Base-by-base conservation (phyloP, 768 basidiomycete genomes). In the Mycena filopes region DNA sequence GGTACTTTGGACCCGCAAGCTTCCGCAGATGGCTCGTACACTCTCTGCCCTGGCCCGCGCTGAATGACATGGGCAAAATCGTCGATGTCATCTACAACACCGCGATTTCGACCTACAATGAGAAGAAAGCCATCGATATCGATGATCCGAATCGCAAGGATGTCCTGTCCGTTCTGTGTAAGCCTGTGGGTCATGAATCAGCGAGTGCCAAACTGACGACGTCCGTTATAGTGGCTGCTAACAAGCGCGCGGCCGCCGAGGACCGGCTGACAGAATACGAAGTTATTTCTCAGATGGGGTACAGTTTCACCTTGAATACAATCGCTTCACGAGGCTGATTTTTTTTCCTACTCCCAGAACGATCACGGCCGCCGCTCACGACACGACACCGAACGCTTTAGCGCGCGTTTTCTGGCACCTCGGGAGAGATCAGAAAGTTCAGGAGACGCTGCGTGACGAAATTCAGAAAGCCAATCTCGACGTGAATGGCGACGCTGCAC, bases 81-180 rank as follows among this genome's bases (percentile, higher is more conserved):
- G 70, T 75, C 15, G 78, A 78, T 33, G 55, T 70, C 20, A 70
- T 79, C 63, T 42, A 75, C n/a, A 56, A 70, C 21, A 72, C 72
- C 4, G 73, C 74, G 8, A 51, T 61, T 25, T 55, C 64, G 7
- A 73, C 77, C 21, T 73, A 75, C 21, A 63, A 72, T 10, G 68
- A 70, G 49, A 78, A 78, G 71, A 74, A 72, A 43, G 55, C 29
- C 26, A 72, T 72, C 7, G 49, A 76, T 21, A 40, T 53, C 71
- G 75, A n/a, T 15, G 77, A 60, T 20, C 72, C 76, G 15, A 67
- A 70, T 36, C 75, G 76, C 12, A 78, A 72, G 47, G 77, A 80
- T 47, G 75, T 80, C 51, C 74, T 78, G 72, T 76, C 77, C 50
- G 71, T 75, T 33, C 68, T 80, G 21, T 60, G 78, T 80, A 53